Evolutionary conservation across 192 early-diverging fungal genomes (phyloP).

Genomic region (Linderina pennispora): DNA sequence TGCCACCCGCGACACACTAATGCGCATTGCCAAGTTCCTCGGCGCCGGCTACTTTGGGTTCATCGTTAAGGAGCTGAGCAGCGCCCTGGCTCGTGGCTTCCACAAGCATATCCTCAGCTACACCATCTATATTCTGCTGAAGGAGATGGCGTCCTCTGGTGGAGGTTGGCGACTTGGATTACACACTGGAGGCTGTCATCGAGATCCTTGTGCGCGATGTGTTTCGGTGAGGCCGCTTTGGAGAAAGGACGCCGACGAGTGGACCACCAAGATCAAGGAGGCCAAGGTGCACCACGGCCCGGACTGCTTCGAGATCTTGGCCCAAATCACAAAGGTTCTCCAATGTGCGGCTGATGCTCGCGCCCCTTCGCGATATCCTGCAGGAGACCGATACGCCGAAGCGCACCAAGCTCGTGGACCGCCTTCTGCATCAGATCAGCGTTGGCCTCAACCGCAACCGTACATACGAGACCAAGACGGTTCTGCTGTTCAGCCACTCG

Average conservation of each 20-base stretch:
- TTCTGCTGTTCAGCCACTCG: constrained; percentile 78
- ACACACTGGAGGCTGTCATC: constrained; percentile 65
- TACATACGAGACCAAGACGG: constrained; percentile 54
- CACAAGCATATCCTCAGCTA: constrained; percentile 94
- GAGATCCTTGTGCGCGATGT: constrained; percentile 81
- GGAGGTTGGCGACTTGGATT: constrained; percentile 69
- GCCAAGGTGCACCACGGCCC: constrained; percentile 78
- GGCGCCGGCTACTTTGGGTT: constrained; percentile 82
- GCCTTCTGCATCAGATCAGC: constrained; percentile 67
- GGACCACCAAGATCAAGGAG: constrained; percentile 86
- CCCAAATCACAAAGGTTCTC: constrained; percentile 62
- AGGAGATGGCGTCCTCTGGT: constrained; percentile 54
- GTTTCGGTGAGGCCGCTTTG: constrained; percentile 81
- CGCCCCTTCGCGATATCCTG: constrained; percentile 85
- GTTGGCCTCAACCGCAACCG: constrained; percentile 76
- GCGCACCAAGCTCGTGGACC: constrained; percentile 71
- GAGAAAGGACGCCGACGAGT: constrained; percentile 90
- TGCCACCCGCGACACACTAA: constrained; percentile 75
- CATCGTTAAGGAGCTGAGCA: constrained; percentile 77
- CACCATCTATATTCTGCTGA: constrained; percentile 82
- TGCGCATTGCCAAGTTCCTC: constrained; percentile 79
- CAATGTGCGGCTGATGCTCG: constrained; percentile 63
- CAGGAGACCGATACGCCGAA: constrained; percentile 74
- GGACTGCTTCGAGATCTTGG: constrained; percentile 82
- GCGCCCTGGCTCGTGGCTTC: constrained; percentile 75